Evolutionary conservation across 345 rosid species (phyloP).

Genomic region (Populus ilicifolia): DNA sequence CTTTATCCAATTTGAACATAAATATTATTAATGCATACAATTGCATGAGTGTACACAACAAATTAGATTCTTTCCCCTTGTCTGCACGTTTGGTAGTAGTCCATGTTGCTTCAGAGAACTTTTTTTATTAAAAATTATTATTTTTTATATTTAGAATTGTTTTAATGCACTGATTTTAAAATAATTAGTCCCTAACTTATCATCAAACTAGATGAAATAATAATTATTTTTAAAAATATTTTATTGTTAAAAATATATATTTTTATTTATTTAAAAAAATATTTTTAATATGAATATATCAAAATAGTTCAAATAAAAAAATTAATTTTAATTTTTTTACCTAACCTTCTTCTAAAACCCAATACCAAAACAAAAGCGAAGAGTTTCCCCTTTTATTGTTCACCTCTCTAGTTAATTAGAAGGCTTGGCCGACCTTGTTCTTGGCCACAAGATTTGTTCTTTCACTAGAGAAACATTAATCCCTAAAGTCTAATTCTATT

Average conservation of each 20-base stretch:
- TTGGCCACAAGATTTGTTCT: not conserved
- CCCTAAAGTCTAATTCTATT: not conserved
- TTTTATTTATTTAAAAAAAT: no score
- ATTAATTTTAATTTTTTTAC: no score
- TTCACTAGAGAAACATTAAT: not conserved
- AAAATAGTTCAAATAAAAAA: no score
- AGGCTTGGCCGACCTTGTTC: not conserved
- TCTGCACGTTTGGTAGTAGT: not conserved
- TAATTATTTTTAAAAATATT: no score
- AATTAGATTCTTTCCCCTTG: constrained; percentile 1
- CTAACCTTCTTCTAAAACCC: no score
- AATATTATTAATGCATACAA: not conserved
- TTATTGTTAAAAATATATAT: no score
- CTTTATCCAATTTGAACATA: not conserved
- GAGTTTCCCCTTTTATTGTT: not conserved
- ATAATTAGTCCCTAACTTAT: not conserved
- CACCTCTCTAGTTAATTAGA: not conserved
- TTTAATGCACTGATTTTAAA: no score
- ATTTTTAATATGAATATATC: no score
- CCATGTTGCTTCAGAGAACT: not conserved
- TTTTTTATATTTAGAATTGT: no score
- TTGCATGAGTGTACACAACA: constrained; percentile 27
- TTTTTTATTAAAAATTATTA: no score
- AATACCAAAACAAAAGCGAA: no score
- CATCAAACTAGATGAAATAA: no score